Conservation (phyloP, 2,329 filamentous ascomycete species). For the Ceratocystis papillata region DNA sequence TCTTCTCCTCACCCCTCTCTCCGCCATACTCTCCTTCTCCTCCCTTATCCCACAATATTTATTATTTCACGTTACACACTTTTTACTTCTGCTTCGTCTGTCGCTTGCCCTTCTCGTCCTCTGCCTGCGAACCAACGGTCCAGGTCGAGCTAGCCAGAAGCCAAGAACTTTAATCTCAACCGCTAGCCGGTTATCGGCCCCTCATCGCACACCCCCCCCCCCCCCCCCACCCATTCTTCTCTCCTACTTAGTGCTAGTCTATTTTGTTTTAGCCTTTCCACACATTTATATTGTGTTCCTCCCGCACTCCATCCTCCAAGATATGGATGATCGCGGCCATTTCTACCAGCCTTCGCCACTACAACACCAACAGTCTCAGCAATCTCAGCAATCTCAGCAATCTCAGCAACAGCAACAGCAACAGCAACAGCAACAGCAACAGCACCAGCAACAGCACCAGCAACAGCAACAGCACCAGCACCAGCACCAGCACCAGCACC, state of each 20-base stretch:
- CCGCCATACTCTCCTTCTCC: no score
- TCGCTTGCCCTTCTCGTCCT: background rate
- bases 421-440: background rate
- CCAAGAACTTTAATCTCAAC: background rate
- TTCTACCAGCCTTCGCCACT: constrained; percentile 31
- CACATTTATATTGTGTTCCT: background rate
- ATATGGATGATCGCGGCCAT: constrained; percentile 13
- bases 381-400: background rate
- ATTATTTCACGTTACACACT: background rate
- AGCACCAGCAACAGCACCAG: background rate
- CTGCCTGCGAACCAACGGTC: background rate
- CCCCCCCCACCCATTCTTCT: background rate
- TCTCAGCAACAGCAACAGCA: background rate
- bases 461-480: background rate
- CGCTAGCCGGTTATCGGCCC: background rate
- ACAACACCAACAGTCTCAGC: background rate
- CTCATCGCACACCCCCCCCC: no score
- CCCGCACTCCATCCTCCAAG: background rate
- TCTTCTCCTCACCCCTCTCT: background rate
- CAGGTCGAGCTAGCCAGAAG: background rate
- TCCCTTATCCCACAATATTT: background rate
- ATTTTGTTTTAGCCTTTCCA: background rate
- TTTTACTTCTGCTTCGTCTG: background rate
- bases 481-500: background rate
- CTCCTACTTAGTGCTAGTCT: background rate